These are phyloP conservation scores for Saraca asoca DNA, from an alignment of 331 rosid genomes.

Conservation along the genomic window DNA sequence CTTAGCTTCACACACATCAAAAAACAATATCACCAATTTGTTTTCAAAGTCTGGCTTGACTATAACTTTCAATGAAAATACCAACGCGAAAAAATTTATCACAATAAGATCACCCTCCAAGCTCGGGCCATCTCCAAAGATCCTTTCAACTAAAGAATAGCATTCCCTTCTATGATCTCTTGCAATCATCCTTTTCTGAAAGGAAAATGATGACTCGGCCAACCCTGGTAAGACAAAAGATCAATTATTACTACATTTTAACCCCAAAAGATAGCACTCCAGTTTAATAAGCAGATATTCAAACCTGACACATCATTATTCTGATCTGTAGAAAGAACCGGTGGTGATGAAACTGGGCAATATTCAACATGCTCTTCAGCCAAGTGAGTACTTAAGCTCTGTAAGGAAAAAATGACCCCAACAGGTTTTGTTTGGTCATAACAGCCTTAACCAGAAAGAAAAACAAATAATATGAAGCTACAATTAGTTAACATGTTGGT, in stretches of 20 bases:
- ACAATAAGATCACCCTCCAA: slow-evolving; percentile 68
- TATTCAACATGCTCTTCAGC: slow-evolving; percentile 55
- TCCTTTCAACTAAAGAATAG: slow-evolving; percentile 54
- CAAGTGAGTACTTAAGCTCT: slow-evolving; percentile 61
- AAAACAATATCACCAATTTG: slow-evolving; percentile 5
- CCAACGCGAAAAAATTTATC: slow-evolving; percentile 86
- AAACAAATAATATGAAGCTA: slow-evolving; percentile 20
- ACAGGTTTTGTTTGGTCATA: slow-evolving; percentile 19
- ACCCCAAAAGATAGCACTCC: slow-evolving; percentile 1
- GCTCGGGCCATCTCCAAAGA: slow-evolving; percentile 62
- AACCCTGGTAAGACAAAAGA: slow-evolving; percentile 47
- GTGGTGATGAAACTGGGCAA: slow-evolving; percentile 66
- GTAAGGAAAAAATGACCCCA: slow-evolving; percentile 35
- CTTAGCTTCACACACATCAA: slow-evolving; percentile 12
- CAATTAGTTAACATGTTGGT: not conserved
- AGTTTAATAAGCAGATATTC: slow-evolving; percentile 29
- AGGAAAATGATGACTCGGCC: slow-evolving; percentile 46
- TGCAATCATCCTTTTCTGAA: slow-evolving; percentile 53
- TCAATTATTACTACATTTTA: slow-evolving; percentile 19
- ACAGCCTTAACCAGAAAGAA: slow-evolving; percentile 6
- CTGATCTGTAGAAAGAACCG: slow-evolving; percentile 58
- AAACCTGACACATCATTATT: slow-evolving; percentile 53
- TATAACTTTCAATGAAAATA: slow-evolving; percentile 35
- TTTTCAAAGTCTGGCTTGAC: slow-evolving; percentile 13
- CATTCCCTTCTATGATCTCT: slow-evolving; percentile 62